phyloP scores from a whole-genome alignment of 495 filamentous ascomycete genomes.

The Penicillium argentinense region DNA sequence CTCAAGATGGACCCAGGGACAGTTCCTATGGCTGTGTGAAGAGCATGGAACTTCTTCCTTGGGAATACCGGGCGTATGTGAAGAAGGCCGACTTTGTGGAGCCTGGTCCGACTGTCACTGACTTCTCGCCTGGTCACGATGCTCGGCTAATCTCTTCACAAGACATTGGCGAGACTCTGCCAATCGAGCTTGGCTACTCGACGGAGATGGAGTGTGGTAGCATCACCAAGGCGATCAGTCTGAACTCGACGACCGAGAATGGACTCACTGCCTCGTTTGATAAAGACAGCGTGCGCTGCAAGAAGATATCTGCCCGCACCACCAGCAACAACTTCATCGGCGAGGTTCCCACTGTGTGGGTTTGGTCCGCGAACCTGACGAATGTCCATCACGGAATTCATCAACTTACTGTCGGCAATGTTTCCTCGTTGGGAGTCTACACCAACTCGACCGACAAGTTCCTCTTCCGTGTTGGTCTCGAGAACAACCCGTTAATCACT shows the following conservation, averaged over 20 bases:
- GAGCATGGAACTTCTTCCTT: conserved; percentile 50
- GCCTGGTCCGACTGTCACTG: conserved; percentile 57
- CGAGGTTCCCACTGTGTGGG: conserved; percentile 40
- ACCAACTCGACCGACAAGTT: conserved; percentile 48
- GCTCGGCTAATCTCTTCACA: conserved; percentile 44
- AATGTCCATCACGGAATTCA: conserved; percentile 52
- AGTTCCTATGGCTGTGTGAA: conserved; percentile 42
- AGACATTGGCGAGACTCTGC: conserved; percentile 14
- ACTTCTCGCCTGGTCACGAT: conserved; percentile 60
- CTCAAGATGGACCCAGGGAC: conserved; percentile 25
- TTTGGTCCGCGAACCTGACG: conserved; percentile 34
- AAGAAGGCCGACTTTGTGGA: conserved; percentile 39
- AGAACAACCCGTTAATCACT: conserved; percentile 52
- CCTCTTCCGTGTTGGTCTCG: conserved; percentile 45
- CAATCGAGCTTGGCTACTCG: conserved; percentile 32
- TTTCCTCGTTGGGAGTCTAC: conserved; percentile 25
- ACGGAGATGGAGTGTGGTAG: conserved; percentile 56
- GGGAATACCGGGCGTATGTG: conserved; percentile 61
- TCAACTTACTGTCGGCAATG: conserved; percentile 43
- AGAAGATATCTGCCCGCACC: conserved; percentile 12
- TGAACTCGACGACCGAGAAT: conserved; percentile 45
- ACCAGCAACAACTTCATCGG: conserved; percentile 13
- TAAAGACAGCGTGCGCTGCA: conserved; percentile 24
- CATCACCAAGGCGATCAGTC: conserved; percentile 39
- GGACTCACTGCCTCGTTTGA: conserved; percentile 26